Evolutionary conservation across 2,329 filamentous ascomycete genomes (phyloP).

Genomic region (Pseudogymnoascus sp.): DNA sequence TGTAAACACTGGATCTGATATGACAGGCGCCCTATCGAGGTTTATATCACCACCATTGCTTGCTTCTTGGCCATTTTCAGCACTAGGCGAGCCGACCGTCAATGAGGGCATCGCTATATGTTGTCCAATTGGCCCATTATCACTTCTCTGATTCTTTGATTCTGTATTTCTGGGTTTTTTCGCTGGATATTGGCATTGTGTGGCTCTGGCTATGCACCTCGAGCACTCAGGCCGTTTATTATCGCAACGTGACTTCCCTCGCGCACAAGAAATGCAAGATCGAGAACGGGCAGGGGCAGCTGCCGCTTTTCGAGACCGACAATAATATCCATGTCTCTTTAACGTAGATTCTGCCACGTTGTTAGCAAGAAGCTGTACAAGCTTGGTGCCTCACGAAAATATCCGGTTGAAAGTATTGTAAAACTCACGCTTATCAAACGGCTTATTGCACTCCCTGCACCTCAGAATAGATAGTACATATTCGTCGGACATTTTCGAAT

Average conservation of each 20-base stretch:
- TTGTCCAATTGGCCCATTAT: conserved; percentile 10
- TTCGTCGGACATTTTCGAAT: conserved; percentile 22
- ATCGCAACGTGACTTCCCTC: conserved; percentile 32
- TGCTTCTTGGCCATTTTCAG: conserved; percentile 12
- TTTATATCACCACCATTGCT: conserved; percentile 13
- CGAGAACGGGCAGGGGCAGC: conserved; percentile 21
- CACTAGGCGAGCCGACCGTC: conserved; percentile 3
- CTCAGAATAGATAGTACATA: conserved; percentile 25
- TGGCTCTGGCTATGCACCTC: conserved; percentile 29
- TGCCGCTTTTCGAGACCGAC: conserved; percentile 29
- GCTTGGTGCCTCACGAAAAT: conserved; percentile 9
- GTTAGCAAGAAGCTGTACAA: conserved; percentile 9
- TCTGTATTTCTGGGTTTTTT: conserved; percentile 12
- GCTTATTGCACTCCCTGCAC: conserved; percentile 33
- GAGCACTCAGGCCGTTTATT: conserved; percentile 30
- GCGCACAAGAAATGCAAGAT: conserved; percentile 32
- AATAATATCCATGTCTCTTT: conserved; percentile 38
- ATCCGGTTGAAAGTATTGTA: conserved; percentile 3
- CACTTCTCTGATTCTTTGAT: conserved; percentile 10
- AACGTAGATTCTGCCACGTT: conserved; percentile 29
- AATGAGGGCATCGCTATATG: conserved; percentile 5
- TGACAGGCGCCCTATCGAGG: conserved; percentile 12
- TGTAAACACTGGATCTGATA: conserved; percentile 15
- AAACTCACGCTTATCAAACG: conserved; percentile 32
- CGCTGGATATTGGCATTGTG: conserved; percentile 31